These are phyloP conservation scores for Ananas comosus DNA, from an alignment of 176 grass and related monocot genomes.

Conservation along the genomic window DNA sequence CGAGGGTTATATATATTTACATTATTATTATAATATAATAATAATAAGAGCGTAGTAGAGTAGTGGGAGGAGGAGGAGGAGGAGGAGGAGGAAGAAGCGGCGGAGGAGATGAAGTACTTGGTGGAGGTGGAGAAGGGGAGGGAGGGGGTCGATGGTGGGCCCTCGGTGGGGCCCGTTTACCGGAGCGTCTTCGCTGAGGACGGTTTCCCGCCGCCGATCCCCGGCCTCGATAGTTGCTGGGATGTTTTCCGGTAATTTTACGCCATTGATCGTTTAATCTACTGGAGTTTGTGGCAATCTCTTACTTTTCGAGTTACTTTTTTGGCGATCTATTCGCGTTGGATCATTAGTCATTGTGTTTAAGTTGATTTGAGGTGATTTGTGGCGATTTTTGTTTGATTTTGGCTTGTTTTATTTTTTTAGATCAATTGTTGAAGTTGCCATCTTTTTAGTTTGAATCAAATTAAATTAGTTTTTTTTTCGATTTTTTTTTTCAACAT, in stretches of 20 bases:
- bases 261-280: neutral
- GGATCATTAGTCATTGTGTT: neutral
- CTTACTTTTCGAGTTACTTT: neutral
- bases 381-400: neutral
- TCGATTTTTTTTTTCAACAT: neutral
- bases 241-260: slow-evolving; percentile 78
- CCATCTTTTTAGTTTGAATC: slow-evolving; percentile 10
- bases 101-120: slow-evolving; percentile 54
- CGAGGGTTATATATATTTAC: no score
- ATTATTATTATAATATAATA: no score
- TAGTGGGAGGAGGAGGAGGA: neutral
- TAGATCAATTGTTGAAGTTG: neutral
- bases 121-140: slow-evolving; percentile 63
- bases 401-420: neutral
- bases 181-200: slow-evolving; percentile 62
- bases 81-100: neutral
- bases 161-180: slow-evolving; percentile 67
- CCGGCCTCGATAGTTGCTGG: slow-evolving; percentile 71
- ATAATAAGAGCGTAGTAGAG: no score
- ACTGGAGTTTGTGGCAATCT: neutral
- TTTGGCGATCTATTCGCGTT: neutral
- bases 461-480: slow-evolving; percentile 17
- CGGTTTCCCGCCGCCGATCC: slow-evolving; percentile 53
- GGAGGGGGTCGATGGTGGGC: slow-evolving; percentile 35
- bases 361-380: neutral